Conservation (phyloP, 306 rosid species). For the Boehmeria nivea region DNA sequence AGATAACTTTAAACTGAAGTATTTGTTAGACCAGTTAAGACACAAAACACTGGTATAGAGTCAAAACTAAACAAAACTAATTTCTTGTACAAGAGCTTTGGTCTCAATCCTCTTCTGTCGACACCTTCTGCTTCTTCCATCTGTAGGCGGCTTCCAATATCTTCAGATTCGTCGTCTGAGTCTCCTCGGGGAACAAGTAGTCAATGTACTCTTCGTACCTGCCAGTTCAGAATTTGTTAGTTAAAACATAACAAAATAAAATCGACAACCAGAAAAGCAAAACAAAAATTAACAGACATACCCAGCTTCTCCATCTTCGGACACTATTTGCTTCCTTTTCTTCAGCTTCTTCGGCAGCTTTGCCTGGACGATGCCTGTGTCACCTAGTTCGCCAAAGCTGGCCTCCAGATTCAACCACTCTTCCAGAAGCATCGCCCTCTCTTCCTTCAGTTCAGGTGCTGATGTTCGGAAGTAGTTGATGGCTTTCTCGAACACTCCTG, state of each 20-base stretch:
- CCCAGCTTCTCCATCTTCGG: constrained; percentile 85
- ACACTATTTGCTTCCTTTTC: constrained; percentile 60
- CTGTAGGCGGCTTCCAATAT: constrained; percentile 92
- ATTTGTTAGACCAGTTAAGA: no score
- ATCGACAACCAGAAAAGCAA: not conserved
- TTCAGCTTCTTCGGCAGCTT: constrained; percentile 92
- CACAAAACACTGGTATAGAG: no score
- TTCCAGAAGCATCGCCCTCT: constrained; percentile 86
- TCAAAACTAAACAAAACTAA: not conserved
- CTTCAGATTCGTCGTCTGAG: constrained; percentile 81
- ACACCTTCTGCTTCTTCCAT: constrained; percentile 80
- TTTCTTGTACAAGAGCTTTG: not conserved
- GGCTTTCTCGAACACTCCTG: constrained; percentile 90
- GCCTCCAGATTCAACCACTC: constrained; percentile 86
- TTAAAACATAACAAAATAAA: constrained; percentile 12
- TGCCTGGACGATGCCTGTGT: constrained; percentile 67
- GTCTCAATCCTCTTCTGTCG: constrained; percentile 41
- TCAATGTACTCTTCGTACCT: constrained; percentile 81
- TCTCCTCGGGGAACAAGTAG: constrained; percentile 79
- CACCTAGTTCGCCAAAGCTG: constrained; percentile 66
- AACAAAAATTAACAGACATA: constrained; percentile 30
- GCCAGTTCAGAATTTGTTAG: constrained; percentile 21
- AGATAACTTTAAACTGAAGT: no score
- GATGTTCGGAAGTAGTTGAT: constrained; percentile 68
- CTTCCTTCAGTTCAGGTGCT: constrained; percentile 89